A percentile compares a stretch with the other conserved stretches of the same genome.
phyloP scores from a whole-genome alignment of 495 filamentous ascomycete species.

The Podospora conica region DNA sequence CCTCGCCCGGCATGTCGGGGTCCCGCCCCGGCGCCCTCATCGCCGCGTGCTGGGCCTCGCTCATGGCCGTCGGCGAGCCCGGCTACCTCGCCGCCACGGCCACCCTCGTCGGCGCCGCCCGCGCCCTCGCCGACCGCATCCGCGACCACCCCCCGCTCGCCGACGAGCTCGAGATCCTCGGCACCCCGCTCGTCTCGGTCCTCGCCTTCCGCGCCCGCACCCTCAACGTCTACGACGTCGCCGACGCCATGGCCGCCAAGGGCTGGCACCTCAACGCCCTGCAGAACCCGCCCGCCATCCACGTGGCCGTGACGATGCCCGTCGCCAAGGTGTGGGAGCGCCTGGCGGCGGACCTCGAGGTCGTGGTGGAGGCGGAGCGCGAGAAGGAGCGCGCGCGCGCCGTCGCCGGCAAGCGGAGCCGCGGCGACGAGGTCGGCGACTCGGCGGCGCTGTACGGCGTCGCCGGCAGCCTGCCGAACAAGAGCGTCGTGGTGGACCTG shows the following conservation, averaged over 20 bases:
- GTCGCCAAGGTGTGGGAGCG: conserved; percentile 73
- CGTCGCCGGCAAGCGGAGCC: conserved; percentile 68
- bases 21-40: conserved; percentile 91
- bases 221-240: conserved; percentile 81
- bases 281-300: conserved; percentile 87
- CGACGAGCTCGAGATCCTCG: conserved; percentile 70
- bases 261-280: conserved; percentile 97
- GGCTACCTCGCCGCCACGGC: conserved; percentile 83
- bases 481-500: conserved; percentile 85
- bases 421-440: conserved; percentile 53
- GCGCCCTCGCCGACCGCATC: conserved; percentile 76
- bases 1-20: conserved; percentile 82
- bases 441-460: conserved; percentile 90
- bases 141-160: conserved; percentile 56
- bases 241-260: conserved; percentile 69
- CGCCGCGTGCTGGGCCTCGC: conserved; percentile 83
- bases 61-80: conserved; percentile 82
- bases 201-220: conserved; percentile 76
- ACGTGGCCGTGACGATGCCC: conserved; percentile 90
- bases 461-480: conserved; percentile 89
- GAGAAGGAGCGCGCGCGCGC: conserved; percentile 55
- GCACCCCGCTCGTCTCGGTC: conserved; percentile 81
- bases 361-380: conserved; percentile 70
- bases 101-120: conserved; percentile 79
- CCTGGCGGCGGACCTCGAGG: conserved; percentile 70